phyloP scores from a whole-genome alignment of 768 basidiomycete species.

The Suillus lakei region DNA sequence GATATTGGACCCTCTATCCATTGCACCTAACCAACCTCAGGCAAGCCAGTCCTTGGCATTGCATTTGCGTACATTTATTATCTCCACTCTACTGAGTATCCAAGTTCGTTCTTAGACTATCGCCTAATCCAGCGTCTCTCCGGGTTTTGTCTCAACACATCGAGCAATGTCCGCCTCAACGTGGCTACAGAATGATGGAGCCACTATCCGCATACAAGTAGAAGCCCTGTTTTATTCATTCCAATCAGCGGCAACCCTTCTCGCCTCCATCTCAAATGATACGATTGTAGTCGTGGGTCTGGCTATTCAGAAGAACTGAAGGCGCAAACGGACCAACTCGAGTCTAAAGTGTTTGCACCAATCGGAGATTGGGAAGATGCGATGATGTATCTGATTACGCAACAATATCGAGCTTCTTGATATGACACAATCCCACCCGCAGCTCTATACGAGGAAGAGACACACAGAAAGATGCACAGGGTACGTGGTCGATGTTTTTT shows the following conservation, averaged over 20 bases:
- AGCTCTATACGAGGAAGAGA: slow-evolving; percentile 41
- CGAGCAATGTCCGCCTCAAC: not conserved
- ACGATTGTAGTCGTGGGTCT: slow-evolving; percentile 77
- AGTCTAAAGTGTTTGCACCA: slow-evolving; percentile 23
- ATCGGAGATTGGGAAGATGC: slow-evolving; percentile 22
- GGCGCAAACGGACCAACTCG: slow-evolving; percentile 56
- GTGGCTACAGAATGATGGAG: not conserved
- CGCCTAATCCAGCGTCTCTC: not conserved
- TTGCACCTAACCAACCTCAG: slow-evolving; percentile 59
- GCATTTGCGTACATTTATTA: not conserved
- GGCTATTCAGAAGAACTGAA: slow-evolving; percentile 51
- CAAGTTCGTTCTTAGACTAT: not conserved
- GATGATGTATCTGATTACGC: slow-evolving; percentile 69
- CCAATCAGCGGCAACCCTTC: slow-evolving; percentile 51
- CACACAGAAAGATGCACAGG: slow-evolving; percentile 52
- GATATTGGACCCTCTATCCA: slow-evolving; percentile 65
- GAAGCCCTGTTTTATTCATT: slow-evolving; percentile 81
- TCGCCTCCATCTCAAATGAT: slow-evolving; percentile 50
- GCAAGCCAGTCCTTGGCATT: slow-evolving; percentile 28
- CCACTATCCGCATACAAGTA: slow-evolving; percentile 39
- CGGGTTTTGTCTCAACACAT: not conserved
- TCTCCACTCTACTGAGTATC: not conserved
- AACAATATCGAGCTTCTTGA: slow-evolving; percentile 75
- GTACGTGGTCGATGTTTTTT: slow-evolving; percentile 22
- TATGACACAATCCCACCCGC: slow-evolving; percentile 40